Percentiles rank a stretch among this genome's conserved stretches.
Evolutionary conservation across 208 protist genomes (phyloP).

Genomic region (Leishmania braziliensis): DNA sequence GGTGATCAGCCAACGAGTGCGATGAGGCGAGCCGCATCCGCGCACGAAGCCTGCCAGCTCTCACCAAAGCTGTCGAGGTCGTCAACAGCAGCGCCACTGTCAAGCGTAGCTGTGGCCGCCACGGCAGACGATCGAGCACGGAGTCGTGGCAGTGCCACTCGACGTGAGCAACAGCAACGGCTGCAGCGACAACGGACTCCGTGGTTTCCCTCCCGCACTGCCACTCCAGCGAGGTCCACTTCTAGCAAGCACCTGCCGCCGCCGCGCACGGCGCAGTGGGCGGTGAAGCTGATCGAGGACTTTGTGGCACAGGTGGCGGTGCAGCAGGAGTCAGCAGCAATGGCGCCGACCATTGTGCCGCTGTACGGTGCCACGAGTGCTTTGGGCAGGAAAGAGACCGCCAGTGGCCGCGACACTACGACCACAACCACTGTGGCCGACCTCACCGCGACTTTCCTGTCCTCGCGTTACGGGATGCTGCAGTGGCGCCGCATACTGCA

Average conservation of each 20-base stretch:
- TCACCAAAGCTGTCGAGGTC: background rate
- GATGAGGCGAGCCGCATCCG: background rate
- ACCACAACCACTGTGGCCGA: constrained; percentile 34
- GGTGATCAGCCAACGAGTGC: background rate
- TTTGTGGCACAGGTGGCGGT: constrained; percentile 28
- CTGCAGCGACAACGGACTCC: background rate
- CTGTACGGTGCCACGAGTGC: background rate
- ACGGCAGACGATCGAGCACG: background rate
- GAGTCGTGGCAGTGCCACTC: background rate
- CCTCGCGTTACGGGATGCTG: constrained; percentile 39
- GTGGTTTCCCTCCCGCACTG: background rate
- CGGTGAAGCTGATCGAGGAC: constrained; percentile 36
- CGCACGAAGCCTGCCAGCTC: background rate
- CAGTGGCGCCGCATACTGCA: constrained; percentile 47
- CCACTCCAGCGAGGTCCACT: background rate
- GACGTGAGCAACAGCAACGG: background rate
- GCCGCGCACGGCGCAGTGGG: constrained; percentile 36
- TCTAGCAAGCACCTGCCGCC: background rate
- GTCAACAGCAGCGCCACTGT: background rate
- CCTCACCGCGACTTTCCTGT: constrained; percentile 34
- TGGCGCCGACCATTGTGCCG: background rate
- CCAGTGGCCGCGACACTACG: background rate
- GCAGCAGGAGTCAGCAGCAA: constrained; percentile 18
- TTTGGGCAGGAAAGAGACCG: background rate
- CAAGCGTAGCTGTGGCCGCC: background rate